Base-by-base conservation (phyloP, 352 stramenopile species). In the Plasmopara viticola region DNA sequence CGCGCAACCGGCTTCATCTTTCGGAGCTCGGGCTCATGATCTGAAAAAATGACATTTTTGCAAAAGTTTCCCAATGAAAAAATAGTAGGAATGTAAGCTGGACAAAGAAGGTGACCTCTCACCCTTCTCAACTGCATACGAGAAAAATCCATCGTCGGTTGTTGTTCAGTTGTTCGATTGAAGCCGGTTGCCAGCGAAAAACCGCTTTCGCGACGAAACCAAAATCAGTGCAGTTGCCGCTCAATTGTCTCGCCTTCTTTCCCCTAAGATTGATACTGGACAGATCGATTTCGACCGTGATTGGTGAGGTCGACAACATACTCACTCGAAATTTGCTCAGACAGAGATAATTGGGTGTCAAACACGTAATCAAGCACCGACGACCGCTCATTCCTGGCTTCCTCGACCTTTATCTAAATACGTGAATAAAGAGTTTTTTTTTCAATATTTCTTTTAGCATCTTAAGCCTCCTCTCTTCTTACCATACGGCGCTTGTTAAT, bases 401-500 rank as follows among this genome's bases (percentile, higher is more conserved):
- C 52, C 35, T 56, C 53, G 13, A 15, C 33, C 29, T 60, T 58
- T 9, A 49, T 60, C 48, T 64, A 51, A 40, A 51, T 52, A 46
- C 17, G 15, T 47, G 6, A 49, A 17, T 20, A 35, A 35, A 35
- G 7, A 2, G 4, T 35, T 12, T 8, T 12, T n/a, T n/a, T 35
- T 12, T 5, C 2, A 12, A 35, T 35, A 4, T 35, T 35, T 35
- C 6, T 41, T 1, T 8, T 41, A 17, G 15, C 9, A 34, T 31
- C 41, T 31, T 31, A 25, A 9, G 51, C 41, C 66, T 55, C 38
- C 57, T 51, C 15, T 7, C 10, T 51, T 44, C 63, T 61, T 70
- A 82, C 71, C 62, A 72, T 74, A 48, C 67, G 69, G 28, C 60
- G 69, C 15, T 69, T 40, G 48, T 82, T 59, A 37, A 74, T 70